phyloP scores from a whole-genome alignment of 2,329 filamentous ascomycete genomes.

The Diplocarpon mali region DNA sequence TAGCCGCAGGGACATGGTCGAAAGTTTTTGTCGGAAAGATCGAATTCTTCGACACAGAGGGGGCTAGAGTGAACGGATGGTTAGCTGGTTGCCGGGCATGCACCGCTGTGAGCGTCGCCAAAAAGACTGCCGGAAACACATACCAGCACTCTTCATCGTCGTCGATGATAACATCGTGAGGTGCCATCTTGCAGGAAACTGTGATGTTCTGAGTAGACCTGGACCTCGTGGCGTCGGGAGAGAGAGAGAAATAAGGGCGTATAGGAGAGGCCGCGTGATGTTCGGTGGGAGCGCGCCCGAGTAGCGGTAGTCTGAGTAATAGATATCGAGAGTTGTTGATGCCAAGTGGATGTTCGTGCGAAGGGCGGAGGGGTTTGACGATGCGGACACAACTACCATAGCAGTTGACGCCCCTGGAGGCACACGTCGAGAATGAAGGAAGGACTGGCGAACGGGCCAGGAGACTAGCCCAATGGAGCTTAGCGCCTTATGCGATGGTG shows the following conservation, averaged over 20 bases:
- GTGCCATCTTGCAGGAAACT: slow-evolving; percentile 40
- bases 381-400: not conserved
- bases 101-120: slow-evolving; percentile 5
- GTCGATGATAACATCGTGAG: slow-evolving; percentile 59
- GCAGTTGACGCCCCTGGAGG: not conserved
- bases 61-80: slow-evolving; percentile 46
- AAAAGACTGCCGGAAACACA: slow-evolving; percentile 20
- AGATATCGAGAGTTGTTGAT: not conserved
- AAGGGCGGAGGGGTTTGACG: not conserved
- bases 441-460: too few species aligned
- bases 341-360: not conserved
- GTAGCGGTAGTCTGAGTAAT: not conserved
- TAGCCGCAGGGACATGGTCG: slow-evolving; percentile 95
- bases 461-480: not conserved
- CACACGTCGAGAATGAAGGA: too few species aligned
- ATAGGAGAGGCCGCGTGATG: slow-evolving; percentile 9
- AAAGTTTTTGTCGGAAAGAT: slow-evolving; percentile 95
- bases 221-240: slow-evolving; percentile 7
- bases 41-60: slow-evolving; percentile 97
- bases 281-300: slow-evolving; percentile 16
- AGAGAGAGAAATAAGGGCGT: slow-evolving; percentile 5
- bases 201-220: slow-evolving; percentile 7
- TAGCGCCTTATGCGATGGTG: not conserved
- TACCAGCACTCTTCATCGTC: slow-evolving; percentile 63
- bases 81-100: not conserved